Base-by-base conservation (phyloP, 2,329 filamentous ascomycete genomes). In the Xylaria sp. region DNA sequence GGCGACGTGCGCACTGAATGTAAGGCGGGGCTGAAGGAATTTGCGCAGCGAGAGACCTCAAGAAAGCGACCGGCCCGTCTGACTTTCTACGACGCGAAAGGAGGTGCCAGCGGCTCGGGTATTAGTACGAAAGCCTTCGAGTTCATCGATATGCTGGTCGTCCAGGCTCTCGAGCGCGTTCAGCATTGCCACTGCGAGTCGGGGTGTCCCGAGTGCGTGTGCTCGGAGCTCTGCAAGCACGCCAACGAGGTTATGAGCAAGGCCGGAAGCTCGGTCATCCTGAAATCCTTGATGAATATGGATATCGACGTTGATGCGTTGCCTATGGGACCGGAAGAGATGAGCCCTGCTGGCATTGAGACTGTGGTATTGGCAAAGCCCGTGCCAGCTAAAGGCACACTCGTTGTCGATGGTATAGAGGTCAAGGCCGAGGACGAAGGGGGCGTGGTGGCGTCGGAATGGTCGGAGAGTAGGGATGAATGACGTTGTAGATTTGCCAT, bases 71-170 rank as follows among this genome's bases (percentile, higher is more conserved):
- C 94, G 0, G 95, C 93, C 0, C 82, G 95, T 0, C 78, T 99
- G 50, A 97, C 92, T 0, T 97, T 99, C 72, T 99, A 98, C 77
- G 95, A 98, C 74, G 90, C 92, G 2, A 97, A 96, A 77, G 95
- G 95, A 7, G 94, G 94, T 0, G 84, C 90, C 0, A 85, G 87
- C 45, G 94, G 94, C 0, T 90, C 87, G 0, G 95, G 95, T 0
- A 96, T 97, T 69, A 92, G 90, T 65, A 91, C 90, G 40, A 97
- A 97, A 74, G 94, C 93, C 0, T 98, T 98, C 72, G 94, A 98
- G 71, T 96, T 96, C 72, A 83, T 97, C 19, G 92, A 97, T 71
- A 75, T 90, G 35, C 79, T 98, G 35, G 83, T 98, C 1, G 80
- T 80, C 19, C 89, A 94, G 72, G 94, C 94, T 0, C 84, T 95